Evolutionary conservation across 2,329 filamentous ascomycete species (phyloP).

Genomic region (Cladosporium sp.): DNA sequence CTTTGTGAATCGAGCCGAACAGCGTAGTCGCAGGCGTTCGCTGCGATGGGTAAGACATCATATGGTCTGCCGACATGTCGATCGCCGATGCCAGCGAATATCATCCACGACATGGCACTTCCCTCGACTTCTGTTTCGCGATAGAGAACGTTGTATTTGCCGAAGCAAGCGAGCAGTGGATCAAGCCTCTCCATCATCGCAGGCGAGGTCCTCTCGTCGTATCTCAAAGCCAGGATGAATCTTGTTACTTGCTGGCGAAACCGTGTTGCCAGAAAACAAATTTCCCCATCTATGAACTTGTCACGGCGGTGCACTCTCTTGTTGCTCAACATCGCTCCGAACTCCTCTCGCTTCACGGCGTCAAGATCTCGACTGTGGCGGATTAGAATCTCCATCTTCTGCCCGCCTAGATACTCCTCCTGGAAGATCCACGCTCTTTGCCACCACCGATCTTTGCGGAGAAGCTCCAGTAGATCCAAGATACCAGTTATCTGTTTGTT

Average conservation of each 20-base stretch:
- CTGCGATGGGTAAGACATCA: neutral
- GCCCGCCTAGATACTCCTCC: slow-evolving; percentile 2
- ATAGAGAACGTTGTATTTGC: slow-evolving; percentile 12
- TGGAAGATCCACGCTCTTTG: slow-evolving; percentile 4
- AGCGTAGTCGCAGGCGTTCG: slow-evolving; percentile 3
- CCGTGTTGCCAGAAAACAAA: neutral
- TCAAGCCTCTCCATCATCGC: neutral
- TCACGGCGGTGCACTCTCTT: neutral
- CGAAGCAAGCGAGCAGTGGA: slow-evolving; percentile 2
- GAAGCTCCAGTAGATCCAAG: neutral
- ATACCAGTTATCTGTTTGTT: neutral
- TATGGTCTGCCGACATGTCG: neutral
- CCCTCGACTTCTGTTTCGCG: too few species aligned
- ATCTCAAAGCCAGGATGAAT: neutral
- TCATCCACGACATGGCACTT: neutral
- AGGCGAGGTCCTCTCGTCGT: neutral
- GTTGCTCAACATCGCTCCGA: neutral
- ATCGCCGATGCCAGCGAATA: neutral
- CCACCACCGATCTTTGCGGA: slow-evolving; percentile 2
- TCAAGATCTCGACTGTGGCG: neutral
- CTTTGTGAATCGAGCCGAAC: neutral
- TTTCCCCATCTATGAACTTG: neutral
- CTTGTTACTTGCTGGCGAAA: slow-evolving; percentile 14
- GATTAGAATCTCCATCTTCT: neutral
- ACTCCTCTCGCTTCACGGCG: neutral